Conservation (phyloP, 176 grass and related monocot genomes). For the Themeda triandra region DNA sequence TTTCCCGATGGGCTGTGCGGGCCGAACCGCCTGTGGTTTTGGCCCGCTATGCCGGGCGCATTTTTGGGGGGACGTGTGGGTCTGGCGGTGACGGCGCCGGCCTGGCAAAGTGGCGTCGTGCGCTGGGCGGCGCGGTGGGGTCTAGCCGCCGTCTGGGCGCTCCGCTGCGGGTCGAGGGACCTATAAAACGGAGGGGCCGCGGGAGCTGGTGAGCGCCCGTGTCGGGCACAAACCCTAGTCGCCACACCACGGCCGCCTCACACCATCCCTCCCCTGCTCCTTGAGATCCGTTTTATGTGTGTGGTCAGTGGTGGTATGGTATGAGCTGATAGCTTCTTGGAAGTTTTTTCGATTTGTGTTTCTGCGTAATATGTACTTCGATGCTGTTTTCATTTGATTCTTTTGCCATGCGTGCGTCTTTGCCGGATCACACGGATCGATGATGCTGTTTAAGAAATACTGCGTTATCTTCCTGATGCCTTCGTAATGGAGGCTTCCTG, state of each 20-base stretch:
- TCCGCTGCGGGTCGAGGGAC: background rate
- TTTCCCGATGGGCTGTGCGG: background rate
- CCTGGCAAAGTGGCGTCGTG: background rate
- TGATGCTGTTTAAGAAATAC: conserved; percentile 56
- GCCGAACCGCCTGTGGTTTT: background rate
- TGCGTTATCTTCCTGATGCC: conserved; percentile 82
- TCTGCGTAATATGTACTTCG: background rate
- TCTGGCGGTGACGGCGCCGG: background rate
- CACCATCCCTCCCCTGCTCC: background rate
- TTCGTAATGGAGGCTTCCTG: conserved; percentile 33
- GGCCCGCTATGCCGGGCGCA: background rate
- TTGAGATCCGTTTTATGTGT: background rate
- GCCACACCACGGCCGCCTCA: background rate
- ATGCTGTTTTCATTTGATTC: background rate
- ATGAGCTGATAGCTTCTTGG: background rate
- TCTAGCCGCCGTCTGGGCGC: conserved; percentile 22
- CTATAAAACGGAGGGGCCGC: conserved; percentile 21
- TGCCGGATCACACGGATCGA: conserved; percentile 39
- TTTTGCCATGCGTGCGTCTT: background rate
- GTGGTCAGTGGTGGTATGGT: too few relatives aligned
- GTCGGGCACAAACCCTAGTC: conserved; percentile 50
- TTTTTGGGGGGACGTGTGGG: background rate
- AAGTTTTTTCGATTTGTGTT: background rate
- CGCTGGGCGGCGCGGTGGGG: conserved; percentile 17
- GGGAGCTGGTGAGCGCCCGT: background rate